Percentiles rank a stretch among this genome's conserved stretches.
These are phyloP conservation scores for Nothophytophthora sp. DNA, from an alignment of 352 stramenopile species.

Conservation along the genomic window DNA sequence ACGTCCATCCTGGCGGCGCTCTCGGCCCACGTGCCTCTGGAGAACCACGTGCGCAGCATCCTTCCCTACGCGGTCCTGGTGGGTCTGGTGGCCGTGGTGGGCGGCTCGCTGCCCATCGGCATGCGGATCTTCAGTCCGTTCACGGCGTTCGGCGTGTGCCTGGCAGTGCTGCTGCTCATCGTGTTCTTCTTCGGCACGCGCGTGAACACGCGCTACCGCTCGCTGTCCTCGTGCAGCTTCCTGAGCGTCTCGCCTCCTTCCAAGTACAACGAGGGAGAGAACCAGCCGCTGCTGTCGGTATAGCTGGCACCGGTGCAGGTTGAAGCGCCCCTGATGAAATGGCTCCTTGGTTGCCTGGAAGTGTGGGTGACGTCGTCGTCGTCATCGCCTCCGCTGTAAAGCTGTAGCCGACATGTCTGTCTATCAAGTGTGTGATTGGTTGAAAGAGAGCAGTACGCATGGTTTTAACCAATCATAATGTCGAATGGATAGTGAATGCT, in stretches of 20 bases:
- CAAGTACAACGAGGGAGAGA: constrained; percentile 52
- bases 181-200: constrained; percentile 82
- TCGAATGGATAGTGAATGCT: neutral
- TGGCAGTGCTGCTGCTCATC: constrained; percentile 69
- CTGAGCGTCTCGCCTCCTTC: constrained; percentile 61
- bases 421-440: too few relatives aligned
- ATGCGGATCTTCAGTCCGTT: constrained; percentile 78
- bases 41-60: constrained; percentile 88
- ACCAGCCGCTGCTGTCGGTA: constrained; percentile 47
- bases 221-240: constrained; percentile 75
- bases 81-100: constrained; percentile 60
- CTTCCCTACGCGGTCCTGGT: constrained; percentile 83
- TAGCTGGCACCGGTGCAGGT: constrained; percentile 2
- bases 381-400: too few relatives aligned
- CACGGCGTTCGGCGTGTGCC: constrained; percentile 75
- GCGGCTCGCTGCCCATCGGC: constrained; percentile 72
- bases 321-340: too few relatives aligned
- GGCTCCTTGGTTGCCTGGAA: too few relatives aligned
- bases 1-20: constrained; percentile 91
- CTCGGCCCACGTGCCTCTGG: constrained; percentile 68
- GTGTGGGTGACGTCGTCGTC: too few relatives aligned
- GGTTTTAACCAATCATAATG: constrained; percentile 23
- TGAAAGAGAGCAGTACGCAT: neutral
- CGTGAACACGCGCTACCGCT: constrained; percentile 78
- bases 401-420: too few relatives aligned